Conservation (phyloP, 129 eudicot species). For the Helianthus annuus region HanXRQr2.0-SUNRISE NC_035447.2:120254481-120254980, state of each 20-base stretch:
- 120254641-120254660: constrained; percentile 85
- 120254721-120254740: constrained; percentile 87
- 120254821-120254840: constrained; percentile 86
- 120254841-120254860: constrained; percentile 95
- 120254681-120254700: constrained; percentile 79
- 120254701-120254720: constrained; percentile 96
- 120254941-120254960: constrained; percentile 96
- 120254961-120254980: constrained; percentile 97
- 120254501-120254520: constrained; percentile 87
- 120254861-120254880: constrained; percentile 95
- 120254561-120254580: constrained; percentile 91
- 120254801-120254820: constrained; percentile 91
- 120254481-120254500: constrained; percentile 96
- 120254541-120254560: constrained; percentile 94
- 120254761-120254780: constrained; percentile 86
- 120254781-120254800: constrained; percentile 85
- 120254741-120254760: constrained; percentile 78
- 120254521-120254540: constrained; percentile 95
- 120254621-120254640: constrained; percentile 90
- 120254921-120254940: constrained; percentile 83
- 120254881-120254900: constrained; percentile 88
- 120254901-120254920: constrained; percentile 83
- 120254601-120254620: constrained; percentile 92
- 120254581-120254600: constrained; percentile 95
- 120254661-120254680: constrained; percentile 88